phyloP scores from a whole-genome alignment of 2,329 filamentous ascomycete genomes.

The Dothidotthia symphoricarpi region DNA sequence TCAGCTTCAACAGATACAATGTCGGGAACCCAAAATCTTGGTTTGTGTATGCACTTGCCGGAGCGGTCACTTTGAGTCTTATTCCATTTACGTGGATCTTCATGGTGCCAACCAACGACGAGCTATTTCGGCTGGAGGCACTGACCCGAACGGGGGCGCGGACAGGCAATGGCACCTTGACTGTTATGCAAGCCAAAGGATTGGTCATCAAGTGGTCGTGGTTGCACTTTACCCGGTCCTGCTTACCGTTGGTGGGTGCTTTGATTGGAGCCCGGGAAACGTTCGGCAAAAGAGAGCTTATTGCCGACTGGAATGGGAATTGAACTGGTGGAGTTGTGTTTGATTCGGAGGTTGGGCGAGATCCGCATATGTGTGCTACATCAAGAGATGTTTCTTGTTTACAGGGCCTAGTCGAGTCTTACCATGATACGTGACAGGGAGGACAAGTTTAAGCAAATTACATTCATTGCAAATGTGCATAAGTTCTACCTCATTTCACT shows the following conservation, averaged over 20 bases:
- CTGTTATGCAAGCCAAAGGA: background rate
- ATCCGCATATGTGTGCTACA: too few species aligned
- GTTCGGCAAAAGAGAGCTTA: background rate
- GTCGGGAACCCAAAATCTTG: too few species aligned
- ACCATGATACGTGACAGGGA: too few species aligned
- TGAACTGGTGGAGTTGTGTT: background rate
- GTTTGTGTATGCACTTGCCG: slow-evolving; percentile 12
- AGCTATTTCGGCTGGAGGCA: slow-evolving; percentile 5
- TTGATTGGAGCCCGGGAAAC: background rate
- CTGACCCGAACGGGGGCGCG: background rate
- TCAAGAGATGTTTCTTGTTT: too few species aligned
- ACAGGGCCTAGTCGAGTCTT: too few species aligned
- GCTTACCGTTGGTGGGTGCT: slow-evolving; percentile 6
- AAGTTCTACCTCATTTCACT: too few species aligned
- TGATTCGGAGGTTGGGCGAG: background rate
- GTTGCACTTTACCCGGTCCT: slow-evolving; percentile 5
- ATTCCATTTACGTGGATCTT: slow-evolving; percentile 42
- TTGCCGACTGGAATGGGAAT: background rate
- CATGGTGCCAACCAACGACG: slow-evolving; percentile 40
- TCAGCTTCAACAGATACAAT: too few species aligned
- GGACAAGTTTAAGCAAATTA: too few species aligned
- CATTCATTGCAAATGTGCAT: too few species aligned
- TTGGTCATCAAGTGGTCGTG: slow-evolving; percentile 5
- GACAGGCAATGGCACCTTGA: background rate
- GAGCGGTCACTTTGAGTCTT: slow-evolving; percentile 30